Base-by-base conservation (phyloP, 1,284 basidiomycete genomes). In the Heterobasidion annosum region DNA sequence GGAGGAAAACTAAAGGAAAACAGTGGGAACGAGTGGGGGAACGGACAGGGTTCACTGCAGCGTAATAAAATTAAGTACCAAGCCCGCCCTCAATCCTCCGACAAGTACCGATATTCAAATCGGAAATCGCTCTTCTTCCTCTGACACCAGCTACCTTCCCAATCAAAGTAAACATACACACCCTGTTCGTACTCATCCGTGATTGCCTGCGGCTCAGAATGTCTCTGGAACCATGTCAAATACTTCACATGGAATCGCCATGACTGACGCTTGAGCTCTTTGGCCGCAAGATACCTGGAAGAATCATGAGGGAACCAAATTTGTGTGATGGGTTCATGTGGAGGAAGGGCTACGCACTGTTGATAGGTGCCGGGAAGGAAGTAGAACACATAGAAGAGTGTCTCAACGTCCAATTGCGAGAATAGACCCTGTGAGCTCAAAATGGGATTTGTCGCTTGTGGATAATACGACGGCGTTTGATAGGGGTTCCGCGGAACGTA, bases 201-300 rank as follows among this genome's bases (percentile, higher is more conserved):
- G 68, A 99, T 98, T 3, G 93, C 93, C 68, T 97, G 93, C n/a
- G 97, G 97, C 68, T 99, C 95, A 19, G 93, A 95, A 66, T 98
- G 93, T 53, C 97, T 83, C 71, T 99, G 97, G 83, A 99, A 99
- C 97, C 97, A 99, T 42, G 97, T 99, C 58, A 99, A 73, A 70
- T 98, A 99, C 73, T 99, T 98, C 62, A 98, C 93, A 70, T 99
- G 97, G 79, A 99, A 99, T 54, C 97, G 85, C 97, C 97, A 99
- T 55, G 92, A 95, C 70, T 98, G 96, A 57, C 91, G 84, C 74
- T 99, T 99, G 59, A 99, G 76, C 72, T 99, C 97, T 67, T 93
- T 93, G 7, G 97, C 97, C 1, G 97, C 96, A 51, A 98, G 83
- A 72, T 89, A 98, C 71, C 92, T 95, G 59, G 3, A 25, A 25